Evolutionary conservation across 306 rosid genomes (phyloP).

Genomic region (Abrus precatorius): DNA sequence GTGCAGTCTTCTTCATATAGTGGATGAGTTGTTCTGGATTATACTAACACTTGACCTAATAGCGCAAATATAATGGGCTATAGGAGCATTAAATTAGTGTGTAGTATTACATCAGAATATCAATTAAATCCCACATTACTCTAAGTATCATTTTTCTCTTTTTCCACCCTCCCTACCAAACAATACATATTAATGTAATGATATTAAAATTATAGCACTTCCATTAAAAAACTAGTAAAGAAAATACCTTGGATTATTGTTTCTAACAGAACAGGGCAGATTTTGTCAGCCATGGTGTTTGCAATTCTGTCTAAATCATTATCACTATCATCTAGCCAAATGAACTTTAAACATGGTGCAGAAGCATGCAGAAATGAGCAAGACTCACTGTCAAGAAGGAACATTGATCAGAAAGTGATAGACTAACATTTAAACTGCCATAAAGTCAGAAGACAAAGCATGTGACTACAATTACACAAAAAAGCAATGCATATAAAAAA

Average conservation of each 20-base stretch:
- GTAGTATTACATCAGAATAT: background rate
- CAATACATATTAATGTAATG: slow-evolving; percentile 16
- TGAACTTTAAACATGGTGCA: slow-evolving; percentile 74
- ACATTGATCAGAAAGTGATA: slow-evolving; percentile 20
- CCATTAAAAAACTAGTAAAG: background rate
- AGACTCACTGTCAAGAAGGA: slow-evolving; percentile 73
- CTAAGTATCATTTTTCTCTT: background rate
- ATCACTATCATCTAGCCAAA: slow-evolving; percentile 51
- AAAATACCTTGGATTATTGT: slow-evolving; percentile 83
- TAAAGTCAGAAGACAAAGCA: slow-evolving; percentile 3
- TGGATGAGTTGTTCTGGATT: background rate
- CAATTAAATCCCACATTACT: slow-evolving; percentile 21
- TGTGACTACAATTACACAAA: background rate
- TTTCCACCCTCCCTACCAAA: slow-evolving; percentile 20
- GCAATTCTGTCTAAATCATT: slow-evolving; percentile 55
- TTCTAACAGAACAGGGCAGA: slow-evolving; percentile 77
- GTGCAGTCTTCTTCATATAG: background rate
- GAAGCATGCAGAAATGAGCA: slow-evolving; percentile 59
- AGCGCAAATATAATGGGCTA: background rate
- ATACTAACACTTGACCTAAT: background rate
- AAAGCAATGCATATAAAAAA: slow-evolving; percentile 4
- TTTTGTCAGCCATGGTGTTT: slow-evolving; percentile 59
- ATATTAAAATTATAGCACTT: background rate
- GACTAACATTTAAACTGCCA: background rate
- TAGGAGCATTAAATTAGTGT: background rate